A percentile compares a stretch with the other conserved stretches of the same genome.
phyloP scores from a whole-genome alignment of 345 rosid species.

The Punica granatum region DNA sequence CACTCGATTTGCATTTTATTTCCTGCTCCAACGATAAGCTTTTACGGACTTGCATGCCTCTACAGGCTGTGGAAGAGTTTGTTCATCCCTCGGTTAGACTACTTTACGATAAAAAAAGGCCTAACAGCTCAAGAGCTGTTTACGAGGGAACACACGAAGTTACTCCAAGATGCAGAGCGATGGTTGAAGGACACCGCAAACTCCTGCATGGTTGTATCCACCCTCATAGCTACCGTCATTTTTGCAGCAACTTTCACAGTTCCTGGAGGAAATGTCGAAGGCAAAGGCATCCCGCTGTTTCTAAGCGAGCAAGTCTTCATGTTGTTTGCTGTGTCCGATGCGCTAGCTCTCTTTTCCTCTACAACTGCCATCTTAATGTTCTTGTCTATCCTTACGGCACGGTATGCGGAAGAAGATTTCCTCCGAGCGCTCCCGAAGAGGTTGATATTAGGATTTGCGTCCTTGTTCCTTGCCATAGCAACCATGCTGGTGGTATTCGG shows the following conservation, averaged over 20 bases:
- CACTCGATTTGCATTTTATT: too few species aligned
- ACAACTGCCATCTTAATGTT: constrained; percentile 21
- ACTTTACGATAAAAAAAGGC: accelerated
- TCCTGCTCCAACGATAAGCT: not conserved
- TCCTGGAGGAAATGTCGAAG: constrained; percentile 19
- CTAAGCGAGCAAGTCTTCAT: too few species aligned
- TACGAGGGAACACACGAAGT: not conserved
- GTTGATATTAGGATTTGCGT: constrained; percentile 10
- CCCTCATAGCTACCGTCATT: constrained; percentile 24
- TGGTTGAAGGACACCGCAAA: constrained; percentile 22
- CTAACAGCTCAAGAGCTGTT: not conserved
- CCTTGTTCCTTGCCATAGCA: constrained; percentile 9
- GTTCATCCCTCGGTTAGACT: not conserved
- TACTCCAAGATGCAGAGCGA: not conserved
- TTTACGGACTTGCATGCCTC: not conserved
- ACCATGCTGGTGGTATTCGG: constrained; percentile 7
- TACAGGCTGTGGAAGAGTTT: constrained; percentile 21
- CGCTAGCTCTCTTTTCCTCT: constrained; percentile 18
- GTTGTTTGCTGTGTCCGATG: constrained; percentile 20
- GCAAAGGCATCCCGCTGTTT: too few species aligned
- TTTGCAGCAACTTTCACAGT: constrained; percentile 30
- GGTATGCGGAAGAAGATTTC: constrained; percentile 20
- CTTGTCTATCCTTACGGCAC: constrained; percentile 18
- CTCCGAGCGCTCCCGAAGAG: constrained; percentile 6
- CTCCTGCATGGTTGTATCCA: constrained; percentile 24